Conservation (phyloP, 2,329 filamentous ascomycete species). For the Leptographium galeiforme region DNA sequence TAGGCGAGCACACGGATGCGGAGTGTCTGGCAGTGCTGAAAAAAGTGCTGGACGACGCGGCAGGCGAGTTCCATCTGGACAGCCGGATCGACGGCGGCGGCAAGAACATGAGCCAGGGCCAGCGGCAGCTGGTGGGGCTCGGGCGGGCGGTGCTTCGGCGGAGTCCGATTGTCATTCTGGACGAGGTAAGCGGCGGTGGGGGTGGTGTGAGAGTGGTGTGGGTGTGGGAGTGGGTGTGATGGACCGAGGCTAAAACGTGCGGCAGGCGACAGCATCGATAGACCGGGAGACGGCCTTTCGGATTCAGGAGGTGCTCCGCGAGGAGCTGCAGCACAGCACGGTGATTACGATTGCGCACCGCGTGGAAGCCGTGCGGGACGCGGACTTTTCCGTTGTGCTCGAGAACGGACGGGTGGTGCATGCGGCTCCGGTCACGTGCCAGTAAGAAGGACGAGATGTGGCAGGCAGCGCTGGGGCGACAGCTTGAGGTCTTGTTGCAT, state of each 20-base stretch:
- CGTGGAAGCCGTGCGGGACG: slow-evolving; percentile 46
- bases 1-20: slow-evolving; percentile 40
- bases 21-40: slow-evolving; percentile 39
- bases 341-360: slow-evolving; percentile 56
- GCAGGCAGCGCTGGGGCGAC: neutral
- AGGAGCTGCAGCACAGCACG: slow-evolving; percentile 41
- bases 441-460: neutral
- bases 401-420: slow-evolving; percentile 35
- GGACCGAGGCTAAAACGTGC: neutral
- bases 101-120: slow-evolving; percentile 48
- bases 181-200: slow-evolving; percentile 25
- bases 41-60: slow-evolving; percentile 38
- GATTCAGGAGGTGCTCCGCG: slow-evolving; percentile 43
- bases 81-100: slow-evolving; percentile 45
- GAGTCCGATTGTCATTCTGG: slow-evolving; percentile 48
- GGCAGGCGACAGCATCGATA: slow-evolving; percentile 44
- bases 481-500: no score
- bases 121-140: slow-evolving; percentile 48
- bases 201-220: no score
- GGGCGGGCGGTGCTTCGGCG: slow-evolving; percentile 45
- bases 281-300: slow-evolving; percentile 43
- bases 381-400: slow-evolving; percentile 39
- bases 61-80: slow-evolving; percentile 24
- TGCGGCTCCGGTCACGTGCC: slow-evolving; percentile 2
- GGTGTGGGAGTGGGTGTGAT: neutral